Percentiles rank a stretch among this genome's conserved stretches.
These are phyloP conservation scores for Lagenaria siceraria DNA, from an alignment of 306 rosid genomes.

Conservation along the genomic window DNA sequence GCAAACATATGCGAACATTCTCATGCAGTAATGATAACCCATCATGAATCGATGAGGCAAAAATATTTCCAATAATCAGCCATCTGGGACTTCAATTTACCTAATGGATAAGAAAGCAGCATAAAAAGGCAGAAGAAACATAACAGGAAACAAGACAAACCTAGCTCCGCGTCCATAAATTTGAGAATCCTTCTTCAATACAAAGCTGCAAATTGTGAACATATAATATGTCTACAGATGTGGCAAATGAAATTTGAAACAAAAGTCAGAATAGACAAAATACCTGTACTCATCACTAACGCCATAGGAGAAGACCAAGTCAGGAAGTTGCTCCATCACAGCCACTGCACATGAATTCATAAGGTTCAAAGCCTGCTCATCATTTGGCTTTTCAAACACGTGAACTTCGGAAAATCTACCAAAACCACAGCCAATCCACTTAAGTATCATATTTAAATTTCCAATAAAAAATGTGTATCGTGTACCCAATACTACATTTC, in stretches of 20 bases:
- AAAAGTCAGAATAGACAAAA: background rate
- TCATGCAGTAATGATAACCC: background rate
- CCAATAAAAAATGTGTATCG: background rate
- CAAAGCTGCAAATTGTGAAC: conserved; percentile 32
- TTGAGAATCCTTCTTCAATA: conserved; percentile 44
- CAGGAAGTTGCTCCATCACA: conserved; percentile 53
- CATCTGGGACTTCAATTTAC: background rate
- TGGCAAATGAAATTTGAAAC: background rate
- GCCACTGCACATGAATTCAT: conserved; percentile 72
- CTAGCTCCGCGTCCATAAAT: conserved; percentile 45
- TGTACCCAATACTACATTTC: background rate
- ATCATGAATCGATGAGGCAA: background rate
- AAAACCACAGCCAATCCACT: background rate
- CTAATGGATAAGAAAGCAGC: background rate
- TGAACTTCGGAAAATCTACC: conserved; percentile 52
- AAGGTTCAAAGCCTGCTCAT: conserved; percentile 61
- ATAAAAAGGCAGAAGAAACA: background rate
- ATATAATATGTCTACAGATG: background rate
- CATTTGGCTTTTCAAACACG: conserved; percentile 81
- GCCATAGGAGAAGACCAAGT: conserved; percentile 62
- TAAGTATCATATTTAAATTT: background rate
- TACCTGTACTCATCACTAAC: conserved; percentile 69
- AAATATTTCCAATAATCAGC: background rate
- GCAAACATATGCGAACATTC: background rate
- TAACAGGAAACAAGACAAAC: conserved; percentile 11